Conservation (phyloP, 1,284 basidiomycete genomes). For the Wallemia ichthyophaga region DNA sequence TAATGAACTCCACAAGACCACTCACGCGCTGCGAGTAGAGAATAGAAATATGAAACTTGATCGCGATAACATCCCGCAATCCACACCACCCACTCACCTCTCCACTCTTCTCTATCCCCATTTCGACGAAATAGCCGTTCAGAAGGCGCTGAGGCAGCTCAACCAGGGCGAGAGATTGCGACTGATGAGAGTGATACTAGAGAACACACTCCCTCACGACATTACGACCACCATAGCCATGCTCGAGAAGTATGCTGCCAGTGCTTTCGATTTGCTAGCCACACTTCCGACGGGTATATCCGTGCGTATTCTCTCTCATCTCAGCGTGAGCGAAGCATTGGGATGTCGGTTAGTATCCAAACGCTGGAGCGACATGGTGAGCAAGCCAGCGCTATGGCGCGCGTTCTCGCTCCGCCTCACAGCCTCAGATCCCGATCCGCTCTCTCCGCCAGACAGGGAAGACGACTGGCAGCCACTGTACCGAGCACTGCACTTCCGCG, state of each 20-base stretch:
- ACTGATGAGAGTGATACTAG: not conserved
- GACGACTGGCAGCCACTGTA: slow-evolving; percentile 56
- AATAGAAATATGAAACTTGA: not conserved
- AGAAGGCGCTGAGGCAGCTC: not conserved
- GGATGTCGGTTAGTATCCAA: slow-evolving; percentile 17
- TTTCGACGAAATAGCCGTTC: not conserved
- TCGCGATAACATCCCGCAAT: not conserved
- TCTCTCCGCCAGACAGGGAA: slow-evolving; percentile 28
- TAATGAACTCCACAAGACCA: not conserved
- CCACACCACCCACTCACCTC: not conserved
- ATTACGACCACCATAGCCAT: slow-evolving; percentile 34
- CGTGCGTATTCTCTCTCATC: slow-evolving; percentile 30
- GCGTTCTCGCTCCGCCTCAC: slow-evolving; percentile 43
- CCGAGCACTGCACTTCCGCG: slow-evolving; percentile 49
- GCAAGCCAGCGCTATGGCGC: slow-evolving; percentile 42
- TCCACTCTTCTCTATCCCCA: not conserved
- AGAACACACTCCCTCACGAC: slow-evolving; percentile 8
- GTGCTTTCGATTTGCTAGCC: slow-evolving; percentile 49
- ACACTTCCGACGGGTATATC: slow-evolving; percentile 35
- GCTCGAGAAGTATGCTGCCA: slow-evolving; percentile 46
- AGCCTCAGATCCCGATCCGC: slow-evolving; percentile 34
- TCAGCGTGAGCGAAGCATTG: slow-evolving; percentile 35
- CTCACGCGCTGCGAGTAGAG: not conserved
- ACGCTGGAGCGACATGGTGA: slow-evolving; percentile 37
- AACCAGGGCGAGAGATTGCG: not conserved